Conservation (phyloP, 2,329 filamentous ascomycete species). For the Thielaviopsis ethacetica region DNA sequence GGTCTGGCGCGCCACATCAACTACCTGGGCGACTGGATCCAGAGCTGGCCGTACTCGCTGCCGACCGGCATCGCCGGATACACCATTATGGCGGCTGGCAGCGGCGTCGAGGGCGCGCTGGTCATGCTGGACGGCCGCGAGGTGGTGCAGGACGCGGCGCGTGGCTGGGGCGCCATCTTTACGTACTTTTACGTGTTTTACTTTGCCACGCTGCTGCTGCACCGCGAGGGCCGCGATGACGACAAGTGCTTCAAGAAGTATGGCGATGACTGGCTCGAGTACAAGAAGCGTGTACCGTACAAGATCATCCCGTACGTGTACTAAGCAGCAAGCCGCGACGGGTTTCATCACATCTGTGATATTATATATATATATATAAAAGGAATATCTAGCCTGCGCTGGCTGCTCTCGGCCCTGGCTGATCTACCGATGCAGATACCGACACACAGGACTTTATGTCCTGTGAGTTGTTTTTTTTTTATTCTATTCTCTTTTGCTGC, state of each 20-base stretch:
- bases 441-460: neutral
- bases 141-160: slow-evolving; percentile 54
- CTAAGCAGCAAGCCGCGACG: slow-evolving; percentile 22
- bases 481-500: neutral
- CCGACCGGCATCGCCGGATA: slow-evolving; percentile 79
- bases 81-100: slow-evolving; percentile 43
- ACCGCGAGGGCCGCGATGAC: slow-evolving; percentile 75
- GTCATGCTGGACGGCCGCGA: slow-evolving; percentile 44
- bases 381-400: too few relatives aligned
- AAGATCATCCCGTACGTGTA: slow-evolving; percentile 78
- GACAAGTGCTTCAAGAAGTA: slow-evolving; percentile 87
- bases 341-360: too few relatives aligned
- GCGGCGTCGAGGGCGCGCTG: slow-evolving; percentile 32
- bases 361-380: too few relatives aligned
- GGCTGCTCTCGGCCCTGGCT: too few relatives aligned
- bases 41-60: slow-evolving; percentile 79
- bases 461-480: neutral
- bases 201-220: slow-evolving; percentile 72
- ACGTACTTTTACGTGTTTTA: slow-evolving; percentile 94
- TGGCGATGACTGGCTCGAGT: slow-evolving; percentile 79
- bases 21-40: slow-evolving; percentile 88
- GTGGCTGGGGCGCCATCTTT: slow-evolving; percentile 71
- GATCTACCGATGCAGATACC: neutral
- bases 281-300: slow-evolving; percentile 66
- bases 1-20: slow-evolving; percentile 84